Base-by-base conservation (phyloP, 2,329 filamentous ascomycete species). In the Ascocoryne sarcoides region DNA sequence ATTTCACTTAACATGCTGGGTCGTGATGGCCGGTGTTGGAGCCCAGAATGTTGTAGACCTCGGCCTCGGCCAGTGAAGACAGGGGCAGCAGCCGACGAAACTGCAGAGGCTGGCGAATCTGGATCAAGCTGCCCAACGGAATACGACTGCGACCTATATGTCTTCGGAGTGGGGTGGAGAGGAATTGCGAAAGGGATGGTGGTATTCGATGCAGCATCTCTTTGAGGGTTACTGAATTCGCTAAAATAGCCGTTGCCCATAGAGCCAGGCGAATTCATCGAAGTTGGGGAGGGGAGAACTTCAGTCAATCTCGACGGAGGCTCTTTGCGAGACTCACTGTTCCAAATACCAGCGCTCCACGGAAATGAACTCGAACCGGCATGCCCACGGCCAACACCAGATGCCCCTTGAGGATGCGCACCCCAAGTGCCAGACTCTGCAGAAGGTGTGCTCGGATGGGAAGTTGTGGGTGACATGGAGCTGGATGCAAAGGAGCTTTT, bases 91-190 rank as follows among this genome's bases (percentile, higher is more conserved):
- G 44, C 48, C 39, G 48, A 53, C 18, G 50, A 45, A 39, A 42
- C 47, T 19, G 46, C 39, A 4, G 52, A 45, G 16, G 49, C 50
- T 26, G 50, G 48, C 3, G 50, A 64, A 43, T 90, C 84, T 1
- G 80, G 74, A 39, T 95, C 88, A 45, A 88, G 69, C 59, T 95
- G 89, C 4, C 89, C 89, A 35, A 94, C 90, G 0, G 90, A 96
- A 62, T 96, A 96, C 4, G 92, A 96, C 62, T 95, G 87, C 4
- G 92, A 98, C 32, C 92, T 81, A 54, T 94, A 92, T 1, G 86
- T 88, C 62, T 96, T 96, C 2, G 85, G 85, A 0, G 86, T 92
- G 1, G 90, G 88, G 48, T 94, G 85, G 15, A 94, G 70, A 3
- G 88, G 88, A 50, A 94, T 93, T 5, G 84, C 75, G 55, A 94